Conservation (phyloP, 2,329 filamentous ascomycete genomes). For the Cytospora piceae region DNA sequence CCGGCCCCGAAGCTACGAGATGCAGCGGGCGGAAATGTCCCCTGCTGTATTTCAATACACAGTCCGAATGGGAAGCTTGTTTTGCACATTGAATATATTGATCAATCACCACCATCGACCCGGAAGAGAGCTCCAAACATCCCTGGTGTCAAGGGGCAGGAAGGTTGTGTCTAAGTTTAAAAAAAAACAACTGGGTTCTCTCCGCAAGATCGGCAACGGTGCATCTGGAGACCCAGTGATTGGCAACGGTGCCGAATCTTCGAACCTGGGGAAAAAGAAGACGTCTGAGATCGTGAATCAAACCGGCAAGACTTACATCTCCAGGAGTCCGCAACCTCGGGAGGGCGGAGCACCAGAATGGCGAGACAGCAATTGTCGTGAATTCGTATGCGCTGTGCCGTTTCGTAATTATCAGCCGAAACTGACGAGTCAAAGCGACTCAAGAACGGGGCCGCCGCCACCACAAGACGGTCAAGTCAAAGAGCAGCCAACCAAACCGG, state of each 20-base stretch:
- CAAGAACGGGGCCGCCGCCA: slow-evolving; percentile 1
- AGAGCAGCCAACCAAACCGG: not conserved
- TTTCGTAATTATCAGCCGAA: not conserved
- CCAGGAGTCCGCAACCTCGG: not conserved
- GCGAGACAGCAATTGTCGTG: not conserved
- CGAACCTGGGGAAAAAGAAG: not conserved
- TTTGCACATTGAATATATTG: not conserved
- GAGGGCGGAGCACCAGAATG: not conserved
- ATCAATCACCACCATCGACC: not conserved
- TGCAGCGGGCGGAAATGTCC: not conserved
- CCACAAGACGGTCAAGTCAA: not conserved
- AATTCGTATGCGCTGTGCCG: not conserved
- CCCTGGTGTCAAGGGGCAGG: not conserved
- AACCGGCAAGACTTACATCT: not conserved
- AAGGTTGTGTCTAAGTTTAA: not conserved
- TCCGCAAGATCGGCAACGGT: slow-evolving; percentile 1
- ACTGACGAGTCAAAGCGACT: not conserved
- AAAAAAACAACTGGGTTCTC: not conserved
- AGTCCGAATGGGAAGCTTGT: too few relatives aligned
- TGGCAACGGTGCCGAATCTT: not conserved
- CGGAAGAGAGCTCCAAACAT: not conserved
- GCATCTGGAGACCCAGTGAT: slow-evolving; percentile 4
- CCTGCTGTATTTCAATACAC: not conserved
- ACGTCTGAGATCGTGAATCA: not conserved
- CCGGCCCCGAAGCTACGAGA: not conserved